phyloP scores from a whole-genome alignment of 106 monocot genomes.

The Dioscorea zingiberensis region DNA sequence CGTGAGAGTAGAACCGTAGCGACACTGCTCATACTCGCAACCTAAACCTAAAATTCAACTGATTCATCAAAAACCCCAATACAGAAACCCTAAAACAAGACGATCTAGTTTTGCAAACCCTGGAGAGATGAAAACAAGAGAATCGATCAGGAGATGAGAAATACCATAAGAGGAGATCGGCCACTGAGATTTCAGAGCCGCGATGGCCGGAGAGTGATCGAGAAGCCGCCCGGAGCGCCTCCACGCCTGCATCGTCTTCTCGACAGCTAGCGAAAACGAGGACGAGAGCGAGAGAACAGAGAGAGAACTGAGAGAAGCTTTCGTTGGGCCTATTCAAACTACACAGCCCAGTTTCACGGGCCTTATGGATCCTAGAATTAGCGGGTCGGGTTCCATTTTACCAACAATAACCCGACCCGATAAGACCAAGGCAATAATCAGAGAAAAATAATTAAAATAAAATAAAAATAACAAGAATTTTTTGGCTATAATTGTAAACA shows the following conservation, averaged over 20 bases:
- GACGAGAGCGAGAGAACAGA: background rate
- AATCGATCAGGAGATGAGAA: background rate
- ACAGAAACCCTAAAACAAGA: background rate
- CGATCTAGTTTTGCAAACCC: background rate
- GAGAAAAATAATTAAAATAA: no score
- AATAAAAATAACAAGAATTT: no score
- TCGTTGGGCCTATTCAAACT: no score
- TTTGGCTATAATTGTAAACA: no score
- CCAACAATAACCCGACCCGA: no score
- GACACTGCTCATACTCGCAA: conserved; percentile 35
- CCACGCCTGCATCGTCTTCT: conserved; percentile 49
- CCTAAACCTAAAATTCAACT: conserved; percentile 17
- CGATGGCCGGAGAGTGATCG: conserved; percentile 25
- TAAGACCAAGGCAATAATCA: no score
- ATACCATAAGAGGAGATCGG: conserved; percentile 27
- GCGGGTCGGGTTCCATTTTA: no score
- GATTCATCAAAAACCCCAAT: background rate
- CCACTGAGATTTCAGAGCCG: conserved; percentile 32
- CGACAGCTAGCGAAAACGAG: background rate
- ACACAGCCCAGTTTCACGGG: no score
- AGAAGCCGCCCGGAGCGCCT: conserved; percentile 42
- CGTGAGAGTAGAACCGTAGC: conserved; percentile 48
- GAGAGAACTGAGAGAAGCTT: background rate
- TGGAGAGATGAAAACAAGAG: background rate
- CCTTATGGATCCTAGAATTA: no score